A percentile compares a stretch with the other conserved stretches of the same genome.
These are phyloP conservation scores for Saprolegnia diclina DNA, from an alignment of 352 stramenopile species.

Conservation along the genomic window DNA sequence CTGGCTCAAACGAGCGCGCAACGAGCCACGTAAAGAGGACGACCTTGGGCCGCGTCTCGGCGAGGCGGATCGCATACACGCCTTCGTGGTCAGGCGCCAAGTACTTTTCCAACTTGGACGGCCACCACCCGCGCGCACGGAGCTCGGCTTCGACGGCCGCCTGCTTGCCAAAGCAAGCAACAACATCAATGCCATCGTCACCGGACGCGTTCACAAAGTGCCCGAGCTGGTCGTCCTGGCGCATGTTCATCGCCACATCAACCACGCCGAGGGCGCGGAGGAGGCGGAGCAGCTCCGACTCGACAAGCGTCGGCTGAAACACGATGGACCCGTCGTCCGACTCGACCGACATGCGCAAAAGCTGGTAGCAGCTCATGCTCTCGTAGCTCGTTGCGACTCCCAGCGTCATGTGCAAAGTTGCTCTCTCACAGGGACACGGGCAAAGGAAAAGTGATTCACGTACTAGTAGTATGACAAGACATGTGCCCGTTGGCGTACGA, in stretches of 20 bases:
- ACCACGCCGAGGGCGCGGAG: conserved; percentile 49
- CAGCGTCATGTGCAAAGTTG: neutral
- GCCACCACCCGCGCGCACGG: conserved; percentile 37
- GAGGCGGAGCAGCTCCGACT: conserved; percentile 61
- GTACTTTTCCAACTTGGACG: conserved; percentile 34
- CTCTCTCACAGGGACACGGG: neutral
- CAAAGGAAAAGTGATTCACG: too few relatives aligned
- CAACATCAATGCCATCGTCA: conserved; percentile 31
- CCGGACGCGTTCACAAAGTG: neutral
- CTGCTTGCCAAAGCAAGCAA: conserved; percentile 60
- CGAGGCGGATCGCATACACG: conserved; percentile 40
- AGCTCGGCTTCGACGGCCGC: conserved; percentile 41
- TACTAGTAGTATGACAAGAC: too few relatives aligned
- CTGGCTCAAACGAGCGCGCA: conserved; percentile 38
- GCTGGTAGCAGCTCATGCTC: conserved; percentile 39
- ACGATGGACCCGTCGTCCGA: conserved; percentile 62
- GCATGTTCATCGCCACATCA: conserved; percentile 12
- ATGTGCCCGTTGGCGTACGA: too few relatives aligned
- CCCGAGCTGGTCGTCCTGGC: conserved; percentile 30
- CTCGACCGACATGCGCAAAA: conserved; percentile 46
- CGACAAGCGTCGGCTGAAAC: conserved; percentile 59
- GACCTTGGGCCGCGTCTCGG: conserved; percentile 21
- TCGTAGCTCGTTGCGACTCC: conserved; percentile 13
- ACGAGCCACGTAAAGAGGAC: conserved; percentile 61
- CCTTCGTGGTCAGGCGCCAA: conserved; percentile 41